Base-by-base conservation (phyloP, 805 yeast genomes). In the Monosporozyma unispora region DNA sequence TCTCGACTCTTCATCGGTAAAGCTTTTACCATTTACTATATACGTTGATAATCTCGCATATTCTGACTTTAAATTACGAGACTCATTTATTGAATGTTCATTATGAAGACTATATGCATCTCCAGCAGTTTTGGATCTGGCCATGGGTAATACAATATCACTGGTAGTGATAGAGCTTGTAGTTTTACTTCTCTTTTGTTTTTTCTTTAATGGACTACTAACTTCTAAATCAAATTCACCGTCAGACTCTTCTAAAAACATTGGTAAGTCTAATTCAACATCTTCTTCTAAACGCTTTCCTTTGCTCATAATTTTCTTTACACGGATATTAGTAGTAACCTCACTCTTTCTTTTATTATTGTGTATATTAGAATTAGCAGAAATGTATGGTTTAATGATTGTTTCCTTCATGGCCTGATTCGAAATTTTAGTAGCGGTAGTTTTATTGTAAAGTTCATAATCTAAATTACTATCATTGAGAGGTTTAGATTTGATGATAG, bases 1-100 rank as follows among this genome's bases (percentile, higher is more conserved):
- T 38, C 46, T 48, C 1, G 66, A 63, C 41, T 63, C 63, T 10
- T 55, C 56, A 7, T 53, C 54, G 1, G 57, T 51, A 48, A 48
- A 64, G 16, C 44, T 28, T 49, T 52, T 49, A 6, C 58, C 59
- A 42, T 61, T 53, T 1, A 54, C 50, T 8, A 64, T 62, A 51
- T 59, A 60, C 23, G 52, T 50, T 31, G 47, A 41, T 18, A 61
- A 48, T 8, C 33, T 31, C 18, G 27, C 19, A 29, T 16, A 43
- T 9, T 43, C 43, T 10, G 25, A 33, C 21, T 44, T 37, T 19
- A 21, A n/a, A 18, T 11, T 23, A 25, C n/a, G 12, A 31, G 19
- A 10, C 5, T 38, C 44, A 28, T 38, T 28, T 10, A 3, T 12
- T 5, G 19, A 12, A 44, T 44, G 5, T 10, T 43, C 10, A 3